These are phyloP conservation scores for Heterobasidion parviporum DNA, from an alignment of 1,284 basidiomycete species.

Conservation along the genomic window DNA sequence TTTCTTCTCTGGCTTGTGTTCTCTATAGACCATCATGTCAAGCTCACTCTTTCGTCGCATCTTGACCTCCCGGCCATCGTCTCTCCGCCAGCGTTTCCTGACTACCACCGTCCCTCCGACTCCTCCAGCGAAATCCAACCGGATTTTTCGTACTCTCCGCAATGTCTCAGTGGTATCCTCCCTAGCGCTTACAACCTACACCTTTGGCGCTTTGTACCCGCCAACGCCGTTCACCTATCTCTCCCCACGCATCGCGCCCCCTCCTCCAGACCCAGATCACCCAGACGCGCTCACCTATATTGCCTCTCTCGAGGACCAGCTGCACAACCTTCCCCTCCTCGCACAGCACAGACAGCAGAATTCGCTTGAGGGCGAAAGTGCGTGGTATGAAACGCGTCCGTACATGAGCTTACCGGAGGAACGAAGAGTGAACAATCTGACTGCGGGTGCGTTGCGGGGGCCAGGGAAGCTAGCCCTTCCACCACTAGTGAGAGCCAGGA, in stretches of 20 bases:
- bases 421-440: constrained; percentile 70
- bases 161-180: not conserved
- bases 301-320: constrained; percentile 53
- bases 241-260: constrained; percentile 65
- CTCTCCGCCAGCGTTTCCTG: not conserved
- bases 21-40: too few relatives aligned
- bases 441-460: constrained; percentile 78
- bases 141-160: not conserved
- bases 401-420: constrained; percentile 66
- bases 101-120: not conserved
- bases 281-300: constrained; percentile 55
- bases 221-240: constrained; percentile 53
- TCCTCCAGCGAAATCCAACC: not conserved
- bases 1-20: too few relatives aligned
- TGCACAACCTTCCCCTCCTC: constrained; percentile 63
- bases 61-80: not conserved
- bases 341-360: constrained; percentile 31
- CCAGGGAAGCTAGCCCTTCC: constrained; percentile 77
- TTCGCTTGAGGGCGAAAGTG: constrained; percentile 25
- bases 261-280: constrained; percentile 55
- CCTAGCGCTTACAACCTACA: constrained; percentile 23
- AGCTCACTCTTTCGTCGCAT: not conserved
- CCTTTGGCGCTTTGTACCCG: constrained; percentile 56
- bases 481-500: constrained; percentile 68
- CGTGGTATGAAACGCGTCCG: constrained; percentile 76